These are phyloP conservation scores for Botrytis aclada DNA, from an alignment of 2,329 filamentous ascomycete genomes.

Conservation along the genomic window DNA sequence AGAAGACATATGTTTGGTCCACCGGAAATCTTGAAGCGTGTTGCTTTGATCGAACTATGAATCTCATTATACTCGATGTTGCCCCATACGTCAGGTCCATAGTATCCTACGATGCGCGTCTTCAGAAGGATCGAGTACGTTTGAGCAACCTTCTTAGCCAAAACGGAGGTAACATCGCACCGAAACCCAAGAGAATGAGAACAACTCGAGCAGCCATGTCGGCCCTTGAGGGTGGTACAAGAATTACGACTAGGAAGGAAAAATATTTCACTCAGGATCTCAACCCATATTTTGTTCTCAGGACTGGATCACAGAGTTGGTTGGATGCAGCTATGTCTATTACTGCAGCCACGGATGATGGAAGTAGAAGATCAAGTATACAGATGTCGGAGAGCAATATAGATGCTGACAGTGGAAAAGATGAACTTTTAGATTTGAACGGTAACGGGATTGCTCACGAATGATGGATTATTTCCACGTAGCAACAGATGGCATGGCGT, in stretches of 20 bases:
- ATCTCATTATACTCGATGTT: conserved; percentile 68
- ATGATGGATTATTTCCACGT: neutral
- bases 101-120: conserved; percentile 67
- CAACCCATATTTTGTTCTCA: conserved; percentile 60
- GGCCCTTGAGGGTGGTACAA: conserved; percentile 71
- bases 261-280: conserved; percentile 66
- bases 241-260: conserved; percentile 64
- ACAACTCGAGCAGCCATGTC: conserved; percentile 73
- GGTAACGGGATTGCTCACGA: no score
- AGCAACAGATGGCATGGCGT: neutral
- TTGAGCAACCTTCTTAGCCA: conserved; percentile 62
- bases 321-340: conserved; percentile 25
- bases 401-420: conserved; percentile 6
- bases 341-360: neutral
- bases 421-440: conserved; percentile 4
- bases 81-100: conserved; percentile 90
- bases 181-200: conserved; percentile 54
- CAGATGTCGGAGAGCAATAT: conserved; percentile 8
- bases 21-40: conserved; percentile 59
- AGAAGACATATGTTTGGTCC: conserved; percentile 41
- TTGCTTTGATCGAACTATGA: conserved; percentile 70
- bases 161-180: conserved; percentile 49
- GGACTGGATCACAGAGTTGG: conserved; percentile 50
- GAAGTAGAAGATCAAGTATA: conserved; percentile 15
- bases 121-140: conserved; percentile 65